Conservation (phyloP, 805 yeast species). For the Wickerhamiella azymoides region DNA sequence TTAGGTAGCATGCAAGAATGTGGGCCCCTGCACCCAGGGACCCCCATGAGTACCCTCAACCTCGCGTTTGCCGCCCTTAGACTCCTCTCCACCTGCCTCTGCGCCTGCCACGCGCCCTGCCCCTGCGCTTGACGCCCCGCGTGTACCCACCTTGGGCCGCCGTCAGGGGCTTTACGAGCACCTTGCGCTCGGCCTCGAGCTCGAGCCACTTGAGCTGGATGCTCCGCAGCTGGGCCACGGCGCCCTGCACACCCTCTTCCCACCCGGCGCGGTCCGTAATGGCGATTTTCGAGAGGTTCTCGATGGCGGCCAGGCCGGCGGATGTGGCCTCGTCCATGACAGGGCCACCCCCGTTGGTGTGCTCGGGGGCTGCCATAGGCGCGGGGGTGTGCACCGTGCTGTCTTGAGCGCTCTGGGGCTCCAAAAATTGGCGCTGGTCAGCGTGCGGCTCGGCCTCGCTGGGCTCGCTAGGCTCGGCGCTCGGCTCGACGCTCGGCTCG, state of each 20-base stretch:
- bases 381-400: no score
- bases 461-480: no score
- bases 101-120: conserved; percentile 7
- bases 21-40: no score
- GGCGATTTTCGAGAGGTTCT: background rate
- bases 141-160: background rate
- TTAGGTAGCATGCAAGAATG: no score
- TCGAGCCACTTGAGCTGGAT: conserved; percentile 7
- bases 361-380: no score
- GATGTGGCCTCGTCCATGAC: conserved; percentile 8
- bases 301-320: conserved; percentile 6
- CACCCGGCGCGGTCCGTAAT: background rate
- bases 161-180: background rate
- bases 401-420: no score
- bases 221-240: conserved; percentile 1
- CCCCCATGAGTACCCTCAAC: no score
- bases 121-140: conserved; percentile 4
- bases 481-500: background rate
- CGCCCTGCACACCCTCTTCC: background rate
- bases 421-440: no score
- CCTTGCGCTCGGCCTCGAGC: conserved; percentile 8
- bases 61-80: no score
- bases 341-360: no score
- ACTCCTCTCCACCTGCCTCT: conserved; percentile 8
- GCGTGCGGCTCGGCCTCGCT: no score